Base-by-base conservation (phyloP, 108 stramenopile species). In the Cyclostephanos invisitatus region DNA sequence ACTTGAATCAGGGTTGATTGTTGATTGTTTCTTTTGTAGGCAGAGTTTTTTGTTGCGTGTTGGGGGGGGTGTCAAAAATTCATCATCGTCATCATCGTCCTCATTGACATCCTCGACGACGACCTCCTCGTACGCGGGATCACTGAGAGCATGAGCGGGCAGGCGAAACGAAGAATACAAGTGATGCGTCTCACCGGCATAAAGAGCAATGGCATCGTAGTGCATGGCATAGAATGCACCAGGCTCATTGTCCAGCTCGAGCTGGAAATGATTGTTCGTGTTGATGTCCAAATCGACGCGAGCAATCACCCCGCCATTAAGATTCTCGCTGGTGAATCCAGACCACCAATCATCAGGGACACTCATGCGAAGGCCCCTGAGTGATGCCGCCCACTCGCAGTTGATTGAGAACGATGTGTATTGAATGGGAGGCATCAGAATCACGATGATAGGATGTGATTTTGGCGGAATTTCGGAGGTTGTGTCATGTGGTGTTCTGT, bases 231-330 rank as follows among this genome's bases (percentile, higher is more conserved):
- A 17, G 48, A 18, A 49, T 49, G n/a, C 48, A 17, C 18, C 48
- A 18, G 48, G n/a, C 15, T 49, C 48, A 18, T 17, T 49, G 18
- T 49, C 48, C 15, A 49, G 48, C 48, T 18, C 2, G 48, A 49
- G 48, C 18, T 49, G 5, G 48, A 49, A 49, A 18, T 49, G 18
- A 18, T 18, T 17, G n/a, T 49, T 17, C n/a, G 15, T 49, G 48
- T 17, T 49, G 15, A 18, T 17, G 18, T 18, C 18, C n/a, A 54
- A 54, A 27, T 54, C 53, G 53, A 54, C 53, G 22, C 25, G 24
- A 54, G 53, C 53, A 54, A 54, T 54, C 25, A 54, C 25, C 25
- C 53, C 53, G 24, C 25, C 25, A 15, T 54, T 54, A 8, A 54
- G 53, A 25, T 54, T 27, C 2, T 54, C 2, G 22, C 25, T 24